Conservation (phyloP, 768 basidiomycete genomes). For the Rhodosporidiobolus sp. region DNA sequence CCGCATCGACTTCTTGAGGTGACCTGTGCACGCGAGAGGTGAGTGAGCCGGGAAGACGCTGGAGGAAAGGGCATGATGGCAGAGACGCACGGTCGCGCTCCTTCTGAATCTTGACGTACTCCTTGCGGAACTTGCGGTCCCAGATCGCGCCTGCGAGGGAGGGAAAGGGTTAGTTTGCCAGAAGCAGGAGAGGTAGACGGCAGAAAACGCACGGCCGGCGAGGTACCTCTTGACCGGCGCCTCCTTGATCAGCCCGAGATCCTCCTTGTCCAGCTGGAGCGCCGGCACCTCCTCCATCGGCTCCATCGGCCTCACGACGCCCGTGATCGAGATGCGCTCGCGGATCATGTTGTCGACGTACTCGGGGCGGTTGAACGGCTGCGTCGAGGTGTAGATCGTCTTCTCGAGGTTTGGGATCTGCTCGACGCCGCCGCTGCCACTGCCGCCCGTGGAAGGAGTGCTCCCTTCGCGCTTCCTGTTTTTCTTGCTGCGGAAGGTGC, state of each 20-base stretch:
- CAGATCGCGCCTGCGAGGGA: conserved; percentile 57
- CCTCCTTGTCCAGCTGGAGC: conserved; percentile 62
- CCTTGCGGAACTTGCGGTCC: conserved; percentile 65
- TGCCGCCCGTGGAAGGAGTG: too few relatives aligned
- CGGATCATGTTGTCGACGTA: conserved; percentile 69
- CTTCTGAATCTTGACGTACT: conserved; percentile 62
- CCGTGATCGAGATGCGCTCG: conserved; percentile 79
- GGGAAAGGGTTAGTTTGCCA: neutral
- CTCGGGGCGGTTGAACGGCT: conserved; percentile 40
- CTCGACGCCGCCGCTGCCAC: neutral
- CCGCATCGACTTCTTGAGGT: conserved; percentile 56
- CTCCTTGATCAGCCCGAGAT: conserved; percentile 74
- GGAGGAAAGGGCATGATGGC: too few relatives aligned
- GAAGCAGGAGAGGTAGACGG: neutral
- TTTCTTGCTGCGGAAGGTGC: neutral
- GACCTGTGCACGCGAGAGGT: conserved; percentile 3
- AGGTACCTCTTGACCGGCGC: conserved; percentile 72
- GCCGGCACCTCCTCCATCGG: conserved; percentile 64
- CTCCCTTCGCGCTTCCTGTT: neutral
- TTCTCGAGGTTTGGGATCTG: conserved; percentile 25
- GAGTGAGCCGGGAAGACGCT: neutral
- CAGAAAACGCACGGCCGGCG: conserved; percentile 49
- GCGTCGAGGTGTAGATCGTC: conserved; percentile 39
- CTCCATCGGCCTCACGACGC: conserved; percentile 79
- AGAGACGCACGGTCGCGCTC: conserved; percentile 61